Evolutionary conservation across 805 yeast genomes (phyloP).

Genomic region (Suhomyces prunicola): DNA sequence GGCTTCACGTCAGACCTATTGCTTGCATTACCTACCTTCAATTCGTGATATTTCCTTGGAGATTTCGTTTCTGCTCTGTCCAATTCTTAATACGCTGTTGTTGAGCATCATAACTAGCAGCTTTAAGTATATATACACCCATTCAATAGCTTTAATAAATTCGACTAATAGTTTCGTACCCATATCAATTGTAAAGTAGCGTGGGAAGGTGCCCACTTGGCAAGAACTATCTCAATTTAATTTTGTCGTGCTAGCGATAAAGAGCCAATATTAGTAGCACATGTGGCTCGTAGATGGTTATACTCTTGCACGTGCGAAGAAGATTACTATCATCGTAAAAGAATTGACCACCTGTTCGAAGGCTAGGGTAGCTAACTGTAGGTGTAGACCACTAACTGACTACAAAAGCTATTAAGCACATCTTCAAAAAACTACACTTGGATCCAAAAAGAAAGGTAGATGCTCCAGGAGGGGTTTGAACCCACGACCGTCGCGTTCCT

Average conservation of each 20-base stretch:
- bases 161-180: background rate
- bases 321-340: too few species aligned
- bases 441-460: conserved; percentile 31
- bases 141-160: background rate
- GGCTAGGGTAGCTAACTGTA: too few species aligned
- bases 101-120: background rate
- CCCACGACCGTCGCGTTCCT: conserved; percentile 57
- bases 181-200: too few species aligned
- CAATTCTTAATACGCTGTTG: background rate
- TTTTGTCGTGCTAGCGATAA: too few species aligned
- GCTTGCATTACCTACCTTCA: background rate
- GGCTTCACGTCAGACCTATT: background rate
- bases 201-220: too few species aligned
- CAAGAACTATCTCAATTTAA: too few species aligned
- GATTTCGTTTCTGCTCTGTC: background rate
- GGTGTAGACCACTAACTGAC: too few species aligned
- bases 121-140: background rate
- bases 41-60: background rate
- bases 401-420: too few species aligned
- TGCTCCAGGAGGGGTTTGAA: conserved; percentile 54
- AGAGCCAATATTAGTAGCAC: too few species aligned
- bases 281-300: too few species aligned
- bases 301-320: too few species aligned
- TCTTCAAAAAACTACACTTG: background rate
- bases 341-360: too few species aligned